These are phyloP conservation scores for Raffaelea arxii DNA, from an alignment of 2,329 filamentous ascomycete genomes.

Conservation along the genomic window DNA sequence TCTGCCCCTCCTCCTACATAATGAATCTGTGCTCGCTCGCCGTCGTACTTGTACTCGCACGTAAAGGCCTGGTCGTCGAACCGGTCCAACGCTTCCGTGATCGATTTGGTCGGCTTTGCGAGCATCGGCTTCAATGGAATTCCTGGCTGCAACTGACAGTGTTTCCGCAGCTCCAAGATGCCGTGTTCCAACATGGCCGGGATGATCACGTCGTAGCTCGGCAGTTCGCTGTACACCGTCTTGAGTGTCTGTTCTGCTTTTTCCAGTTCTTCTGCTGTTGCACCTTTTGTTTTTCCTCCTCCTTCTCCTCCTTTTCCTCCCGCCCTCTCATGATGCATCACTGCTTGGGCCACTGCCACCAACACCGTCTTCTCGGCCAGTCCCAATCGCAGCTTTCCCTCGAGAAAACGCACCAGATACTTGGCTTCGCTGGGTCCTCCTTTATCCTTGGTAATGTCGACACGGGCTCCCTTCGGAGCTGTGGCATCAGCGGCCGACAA, in stretches of 20 bases:
- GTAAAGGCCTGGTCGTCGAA: slow-evolving; percentile 95
- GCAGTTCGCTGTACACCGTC: slow-evolving; percentile 86
- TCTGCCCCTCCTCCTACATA: slow-evolving; percentile 76
- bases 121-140: slow-evolving; percentile 97
- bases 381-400: slow-evolving; percentile 86
- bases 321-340: slow-evolving; percentile 72
- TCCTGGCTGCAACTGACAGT: slow-evolving; percentile 86
- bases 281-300: slow-evolving; percentile 58
- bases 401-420: slow-evolving; percentile 82
- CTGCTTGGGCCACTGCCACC: slow-evolving; percentile 79
- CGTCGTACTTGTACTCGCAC: slow-evolving; percentile 98
- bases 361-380: slow-evolving; percentile 88
- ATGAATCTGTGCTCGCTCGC: slow-evolving; percentile 96
- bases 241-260: slow-evolving; percentile 82
- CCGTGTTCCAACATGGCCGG: slow-evolving; percentile 82
- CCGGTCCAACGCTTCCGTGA: slow-evolving; percentile 92
- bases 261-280: slow-evolving; percentile 57
- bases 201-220: slow-evolving; percentile 90
- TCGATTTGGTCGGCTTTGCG: slow-evolving; percentile 95
- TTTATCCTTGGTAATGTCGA: slow-evolving; percentile 87
- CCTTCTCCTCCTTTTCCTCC: slow-evolving; percentile 57
- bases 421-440: slow-evolving; percentile 93
- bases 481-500: slow-evolving; percentile 80
- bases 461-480: slow-evolving; percentile 58
- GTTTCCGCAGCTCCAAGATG: slow-evolving; percentile 69